These are phyloP conservation scores for Drosera capensis DNA, from an alignment of 148 eudicot genomes.

Conservation along the genomic window DNA sequence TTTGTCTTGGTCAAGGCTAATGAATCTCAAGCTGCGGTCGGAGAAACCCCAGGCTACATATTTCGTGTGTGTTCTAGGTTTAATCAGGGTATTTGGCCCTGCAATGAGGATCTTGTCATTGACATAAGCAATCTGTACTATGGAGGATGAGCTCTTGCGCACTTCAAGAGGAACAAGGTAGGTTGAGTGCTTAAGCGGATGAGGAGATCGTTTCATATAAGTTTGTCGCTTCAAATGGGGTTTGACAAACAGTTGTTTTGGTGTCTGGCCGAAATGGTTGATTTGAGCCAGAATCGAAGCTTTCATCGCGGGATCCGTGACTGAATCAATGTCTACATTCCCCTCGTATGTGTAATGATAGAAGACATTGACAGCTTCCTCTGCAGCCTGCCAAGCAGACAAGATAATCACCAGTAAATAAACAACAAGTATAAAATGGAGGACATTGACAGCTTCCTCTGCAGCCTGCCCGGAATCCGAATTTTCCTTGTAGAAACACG, in stretches of 20 bases:
- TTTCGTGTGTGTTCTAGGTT: conserved; percentile 70
- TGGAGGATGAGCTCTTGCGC: conserved; percentile 52
- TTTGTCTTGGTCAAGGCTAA: conserved; percentile 70
- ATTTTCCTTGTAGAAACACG: too few species aligned
- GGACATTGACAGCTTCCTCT: too few species aligned
- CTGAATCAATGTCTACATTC: conserved; percentile 85
- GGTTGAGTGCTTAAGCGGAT: conserved; percentile 52
- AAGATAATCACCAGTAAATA: conserved; percentile 3
- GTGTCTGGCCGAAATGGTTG: conserved; percentile 97
- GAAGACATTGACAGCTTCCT: conserved; percentile 93
- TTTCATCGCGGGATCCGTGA: conserved; percentile 88
- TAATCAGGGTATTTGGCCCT: conserved; percentile 48
- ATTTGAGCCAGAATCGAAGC: conserved; percentile 96
- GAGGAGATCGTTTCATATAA: conserved; percentile 44
- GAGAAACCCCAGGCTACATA: conserved; percentile 95
- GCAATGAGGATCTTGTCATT: conserved; percentile 67
- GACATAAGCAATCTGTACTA: conserved; percentile 51
- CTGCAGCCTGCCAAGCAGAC: conserved; percentile 66
- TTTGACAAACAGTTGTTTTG: conserved; percentile 78
- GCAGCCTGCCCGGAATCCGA: too few species aligned
- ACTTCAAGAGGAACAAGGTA: conserved; percentile 52
- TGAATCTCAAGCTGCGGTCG: conserved; percentile 73
- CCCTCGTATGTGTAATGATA: conserved; percentile 96
- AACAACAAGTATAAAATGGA: too few species aligned
- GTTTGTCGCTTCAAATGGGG: conserved; percentile 71